These are phyloP conservation scores for Rossbeevera mucosa DNA, from an alignment of 768 basidiomycete species.

Conservation along the genomic window DNA sequence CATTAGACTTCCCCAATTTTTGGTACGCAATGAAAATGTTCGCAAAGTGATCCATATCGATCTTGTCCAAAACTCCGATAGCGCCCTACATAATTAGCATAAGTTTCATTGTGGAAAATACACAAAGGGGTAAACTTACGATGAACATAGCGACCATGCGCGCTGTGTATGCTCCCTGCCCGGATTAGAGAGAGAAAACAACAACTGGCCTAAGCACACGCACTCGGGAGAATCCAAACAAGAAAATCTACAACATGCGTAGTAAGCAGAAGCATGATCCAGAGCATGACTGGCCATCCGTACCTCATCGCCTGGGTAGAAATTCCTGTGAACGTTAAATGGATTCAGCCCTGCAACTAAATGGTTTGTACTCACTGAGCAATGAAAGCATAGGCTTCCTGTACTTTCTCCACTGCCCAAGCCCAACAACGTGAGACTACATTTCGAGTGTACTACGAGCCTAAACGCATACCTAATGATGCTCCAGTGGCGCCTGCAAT, in stretches of 20 bases:
- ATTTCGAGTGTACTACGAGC: not conserved
- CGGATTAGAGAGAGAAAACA: constrained; percentile 3
- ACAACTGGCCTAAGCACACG: constrained; percentile 8
- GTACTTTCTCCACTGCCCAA: constrained; percentile 59
- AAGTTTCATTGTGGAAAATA: not conserved
- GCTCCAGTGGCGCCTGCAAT: constrained; percentile 57
- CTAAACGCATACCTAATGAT: constrained; percentile 44
- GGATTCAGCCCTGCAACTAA: not conserved
- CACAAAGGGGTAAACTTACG: not conserved
- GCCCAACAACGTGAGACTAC: constrained; percentile 2
- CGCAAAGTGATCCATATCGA: constrained; percentile 69
- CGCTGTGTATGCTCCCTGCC: constrained; percentile 70
- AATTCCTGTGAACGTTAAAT: constrained; percentile 46
- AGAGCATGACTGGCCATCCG: not conserved
- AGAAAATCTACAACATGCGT: constrained; percentile 51
- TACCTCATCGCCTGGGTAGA: constrained; percentile 68
- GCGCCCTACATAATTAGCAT: constrained; percentile 43
- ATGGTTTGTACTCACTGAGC: constrained; percentile 52
- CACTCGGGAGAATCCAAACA: constrained; percentile 76
- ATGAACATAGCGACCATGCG: constrained; percentile 68
- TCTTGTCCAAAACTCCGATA: constrained; percentile 66
- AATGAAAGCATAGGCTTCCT: constrained; percentile 78
- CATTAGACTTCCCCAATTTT: constrained; percentile 52
- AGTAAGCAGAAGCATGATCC: constrained; percentile 4
- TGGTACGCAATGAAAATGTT: constrained; percentile 59